Evolutionary conservation across 106 monocot species (phyloP).

Genomic region (Agapanthus africanus): DNA sequence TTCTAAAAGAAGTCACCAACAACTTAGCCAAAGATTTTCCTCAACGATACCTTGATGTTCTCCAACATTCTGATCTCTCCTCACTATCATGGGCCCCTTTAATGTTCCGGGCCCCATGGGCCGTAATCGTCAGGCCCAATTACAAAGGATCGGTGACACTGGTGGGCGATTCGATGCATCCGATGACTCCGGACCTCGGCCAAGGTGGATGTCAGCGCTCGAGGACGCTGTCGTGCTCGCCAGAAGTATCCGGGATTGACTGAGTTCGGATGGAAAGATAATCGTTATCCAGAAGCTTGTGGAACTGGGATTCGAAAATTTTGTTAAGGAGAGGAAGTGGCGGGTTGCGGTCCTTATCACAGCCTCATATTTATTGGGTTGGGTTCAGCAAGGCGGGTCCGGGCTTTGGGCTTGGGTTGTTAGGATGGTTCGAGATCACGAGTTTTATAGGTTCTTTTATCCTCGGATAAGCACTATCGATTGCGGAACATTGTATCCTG

Average conservation of each 20-base stretch:
- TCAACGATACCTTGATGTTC: slow-evolving; percentile 15
- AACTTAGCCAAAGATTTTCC: slow-evolving; percentile 29
- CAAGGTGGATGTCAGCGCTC: slow-evolving; percentile 39
- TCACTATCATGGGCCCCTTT: slow-evolving; percentile 34
- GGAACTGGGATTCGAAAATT: slow-evolving; percentile 4
- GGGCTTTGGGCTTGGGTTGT: slow-evolving; percentile 15
- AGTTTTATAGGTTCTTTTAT: slow-evolving; percentile 32
- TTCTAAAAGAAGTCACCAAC: slow-evolving; percentile 12
- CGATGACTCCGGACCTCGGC: slow-evolving; percentile 41
- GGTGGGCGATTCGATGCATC: slow-evolving; percentile 46
- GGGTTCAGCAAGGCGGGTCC: slow-evolving; percentile 34
- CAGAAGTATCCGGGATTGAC: slow-evolving; percentile 4
- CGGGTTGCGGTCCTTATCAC: slow-evolving; percentile 22
- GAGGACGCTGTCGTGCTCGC: slow-evolving; percentile 47
- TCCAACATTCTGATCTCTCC: slow-evolving; percentile 17
- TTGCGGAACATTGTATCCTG: too few relatives aligned
- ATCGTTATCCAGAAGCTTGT: background rate
- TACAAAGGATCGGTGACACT: slow-evolving; percentile 24
- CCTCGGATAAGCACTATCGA: slow-evolving; percentile 16
- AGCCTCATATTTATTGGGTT: slow-evolving; percentile 31
- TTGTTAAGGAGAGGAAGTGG: slow-evolving; percentile 34
- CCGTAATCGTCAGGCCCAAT: slow-evolving; percentile 10
- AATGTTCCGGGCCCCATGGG: slow-evolving; percentile 32
- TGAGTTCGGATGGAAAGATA: background rate
- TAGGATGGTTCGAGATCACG: slow-evolving; percentile 22